Conservation (phyloP, 305 asterid genomes). For the Fraxinus dipetala region DNA sequence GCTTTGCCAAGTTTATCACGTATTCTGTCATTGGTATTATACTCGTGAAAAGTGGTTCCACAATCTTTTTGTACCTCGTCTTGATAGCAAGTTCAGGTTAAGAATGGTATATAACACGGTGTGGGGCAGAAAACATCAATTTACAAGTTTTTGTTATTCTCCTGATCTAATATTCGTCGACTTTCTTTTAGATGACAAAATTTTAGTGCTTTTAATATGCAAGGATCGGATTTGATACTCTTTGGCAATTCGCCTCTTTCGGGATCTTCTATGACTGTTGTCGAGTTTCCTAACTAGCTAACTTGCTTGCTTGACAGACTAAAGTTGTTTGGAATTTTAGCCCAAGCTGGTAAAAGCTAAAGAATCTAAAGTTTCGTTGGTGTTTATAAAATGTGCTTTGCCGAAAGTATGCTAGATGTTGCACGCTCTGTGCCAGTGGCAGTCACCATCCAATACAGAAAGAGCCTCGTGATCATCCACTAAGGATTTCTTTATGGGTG, state of each 20-base stretch:
- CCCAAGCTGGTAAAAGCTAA: conserved; percentile 17
- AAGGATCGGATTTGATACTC: neutral
- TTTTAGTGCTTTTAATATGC: neutral
- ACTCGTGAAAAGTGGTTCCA: neutral
- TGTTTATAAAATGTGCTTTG: neutral
- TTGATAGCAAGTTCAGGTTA: neutral
- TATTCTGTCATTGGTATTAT: neutral
- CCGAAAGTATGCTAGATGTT: neutral
- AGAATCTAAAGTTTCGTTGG: neutral
- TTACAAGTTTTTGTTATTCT: neutral
- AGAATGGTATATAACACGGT: neutral
- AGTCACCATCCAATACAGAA: conserved; percentile 22
- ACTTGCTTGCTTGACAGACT: neutral
- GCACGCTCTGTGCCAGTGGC: conserved; percentile 22
- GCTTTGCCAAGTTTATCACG: neutral
- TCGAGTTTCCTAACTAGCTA: neutral
- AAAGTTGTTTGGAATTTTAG: neutral
- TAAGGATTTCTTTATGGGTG: neutral
- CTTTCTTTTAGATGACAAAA: neutral
- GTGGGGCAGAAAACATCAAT: neutral
- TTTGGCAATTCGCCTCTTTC: neutral
- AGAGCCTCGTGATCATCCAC: neutral
- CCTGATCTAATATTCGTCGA: neutral
- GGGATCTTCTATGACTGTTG: neutral
- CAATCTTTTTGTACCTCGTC: neutral